Percentiles rank a stretch among this genome's conserved stretches.
phyloP scores from a whole-genome alignment of 345 rosid species.

The Hypericum androsaemum region DNA sequence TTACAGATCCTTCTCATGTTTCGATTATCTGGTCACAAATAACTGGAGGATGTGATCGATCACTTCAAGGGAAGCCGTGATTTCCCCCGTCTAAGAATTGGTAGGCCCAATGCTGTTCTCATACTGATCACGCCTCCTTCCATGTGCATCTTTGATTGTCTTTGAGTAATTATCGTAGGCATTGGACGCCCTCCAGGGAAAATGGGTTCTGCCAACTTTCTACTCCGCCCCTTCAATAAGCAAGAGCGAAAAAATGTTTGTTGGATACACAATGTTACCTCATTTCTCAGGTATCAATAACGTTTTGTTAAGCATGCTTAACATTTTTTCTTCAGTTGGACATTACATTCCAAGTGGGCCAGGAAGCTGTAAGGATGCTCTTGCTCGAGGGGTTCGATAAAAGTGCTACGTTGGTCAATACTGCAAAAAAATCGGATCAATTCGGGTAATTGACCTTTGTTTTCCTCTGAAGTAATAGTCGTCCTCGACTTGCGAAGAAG shows the following conservation, averaged over 20 bases:
- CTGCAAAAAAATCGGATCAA: slow-evolving; percentile 49
- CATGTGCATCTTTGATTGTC: not conserved
- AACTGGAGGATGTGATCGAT: slow-evolving; percentile 57
- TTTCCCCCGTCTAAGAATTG: slow-evolving; percentile 91
- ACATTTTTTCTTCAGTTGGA: slow-evolving; percentile 48
- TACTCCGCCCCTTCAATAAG: slow-evolving; percentile 60
- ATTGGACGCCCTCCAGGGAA: slow-evolving; percentile 95
- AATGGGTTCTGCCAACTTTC: slow-evolving; percentile 72
- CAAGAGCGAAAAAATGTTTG: slow-evolving; percentile 73
- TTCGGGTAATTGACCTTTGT: slow-evolving; percentile 4
- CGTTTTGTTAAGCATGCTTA: not conserved
- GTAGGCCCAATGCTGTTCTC: slow-evolving; percentile 21
- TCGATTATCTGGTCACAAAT: no score
- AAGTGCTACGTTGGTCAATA: slow-evolving; percentile 83
- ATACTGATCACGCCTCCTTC: not conserved
- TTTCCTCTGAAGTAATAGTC: not conserved
- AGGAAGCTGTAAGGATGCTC: slow-evolving; percentile 64
- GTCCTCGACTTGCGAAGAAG: no score
- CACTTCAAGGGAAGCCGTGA: slow-evolving; percentile 84
- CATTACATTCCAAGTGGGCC: slow-evolving; percentile 52
- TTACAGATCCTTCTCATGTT: no score
- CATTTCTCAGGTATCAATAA: not conserved
- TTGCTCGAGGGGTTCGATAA: slow-evolving; percentile 60
- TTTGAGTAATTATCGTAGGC: slow-evolving; percentile 46
- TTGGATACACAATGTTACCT: not conserved